Evolutionary conservation across 768 basidiomycete species (phyloP), one percentile per base, ranked within the genome.

Genomic region (Rhodotorula sphaerocarpa): DNA sequence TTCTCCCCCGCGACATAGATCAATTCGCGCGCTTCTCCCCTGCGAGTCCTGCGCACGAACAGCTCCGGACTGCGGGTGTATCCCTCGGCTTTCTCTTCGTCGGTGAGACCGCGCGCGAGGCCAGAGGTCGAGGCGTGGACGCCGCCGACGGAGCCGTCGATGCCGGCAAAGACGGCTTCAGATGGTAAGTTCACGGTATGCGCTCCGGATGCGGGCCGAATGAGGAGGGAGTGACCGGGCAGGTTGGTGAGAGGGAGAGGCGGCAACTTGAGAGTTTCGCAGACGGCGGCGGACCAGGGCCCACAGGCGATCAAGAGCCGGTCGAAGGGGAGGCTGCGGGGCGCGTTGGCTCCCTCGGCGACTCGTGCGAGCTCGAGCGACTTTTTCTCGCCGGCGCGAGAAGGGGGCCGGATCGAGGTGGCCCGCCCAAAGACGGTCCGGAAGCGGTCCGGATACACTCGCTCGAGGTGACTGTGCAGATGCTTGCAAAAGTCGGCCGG

Each of bases 261-360:
- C 0, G 67, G 67, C 23, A 68, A 59, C 10, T 1, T 3, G 47
- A 68, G 63, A 7, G 33, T 7, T 0, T 42, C 33, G 34, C 50
- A 54, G 39, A 68, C 52, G 7, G 66, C 70, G 6, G 75, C 75
- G 21, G 75, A 75, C 76, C 77, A 78, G 46, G 75, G 75, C 0
- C 77, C 77, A 9, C 76, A 75, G 16, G 77, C 70, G 64, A 79
- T 59, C 31, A 77, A 63, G 57, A 78, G 61, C 39, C 63, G 73
- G 50, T 73, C 72, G 65, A 74, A 74, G 18, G 71, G 68, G 44
- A 78, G 46, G 55, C 70, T 66, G 51, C 66, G 23, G n/a, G 33
- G 27, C 11, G 56, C 14, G 25, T 39, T n/a, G n/a, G n/a, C n/a
- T n/a, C n/a, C n/a, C n/a, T n/a, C n/a, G n/a, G n/a, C n/a, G n/a